A percentile compares a stretch with the other conserved stretches of the same genome.
Conservation (phyloP, 208 protist genomes). For the Leishmania amazonensis region DNA sequence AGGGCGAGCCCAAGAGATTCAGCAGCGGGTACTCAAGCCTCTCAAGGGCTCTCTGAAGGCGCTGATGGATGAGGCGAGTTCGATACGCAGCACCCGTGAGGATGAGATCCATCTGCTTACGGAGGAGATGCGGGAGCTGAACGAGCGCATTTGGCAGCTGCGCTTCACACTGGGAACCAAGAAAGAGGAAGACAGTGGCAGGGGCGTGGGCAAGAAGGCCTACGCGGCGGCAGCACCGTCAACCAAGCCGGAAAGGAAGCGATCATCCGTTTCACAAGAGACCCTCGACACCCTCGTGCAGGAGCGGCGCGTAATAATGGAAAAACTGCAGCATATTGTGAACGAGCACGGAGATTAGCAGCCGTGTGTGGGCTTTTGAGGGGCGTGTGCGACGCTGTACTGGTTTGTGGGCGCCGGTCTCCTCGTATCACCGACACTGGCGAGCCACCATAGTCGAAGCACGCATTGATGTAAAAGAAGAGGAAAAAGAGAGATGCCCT, state of each 20-base stretch:
- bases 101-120: slow-evolving; percentile 78
- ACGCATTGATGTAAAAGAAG: slow-evolving; percentile 1
- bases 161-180: slow-evolving; percentile 37
- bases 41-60: slow-evolving; percentile 42
- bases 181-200: neutral
- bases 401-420: neutral
- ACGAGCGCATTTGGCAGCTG: slow-evolving; percentile 84
- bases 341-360: slow-evolving; percentile 10
- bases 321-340: slow-evolving; percentile 55
- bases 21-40: slow-evolving; percentile 7
- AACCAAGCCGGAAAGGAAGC: neutral
- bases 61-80: slow-evolving; percentile 62
- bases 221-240: neutral
- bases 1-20: slow-evolving; percentile 16
- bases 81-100: slow-evolving; percentile 59
- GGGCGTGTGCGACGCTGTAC: neutral
- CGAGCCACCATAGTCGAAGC: neutral
- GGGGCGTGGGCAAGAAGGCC: neutral
- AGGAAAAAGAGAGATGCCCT: neutral
- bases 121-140: slow-evolving; percentile 69
- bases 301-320: slow-evolving; percentile 48
- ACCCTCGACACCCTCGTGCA: slow-evolving; percentile 37
- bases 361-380: neutral
- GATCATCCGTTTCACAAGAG: slow-evolving; percentile 18
- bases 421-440: neutral